Percentiles rank a stretch among this genome's conserved stretches.
Conservation (phyloP, 2,329 filamentous ascomycete species). For the Talaromyces pinophilus region DNA sequence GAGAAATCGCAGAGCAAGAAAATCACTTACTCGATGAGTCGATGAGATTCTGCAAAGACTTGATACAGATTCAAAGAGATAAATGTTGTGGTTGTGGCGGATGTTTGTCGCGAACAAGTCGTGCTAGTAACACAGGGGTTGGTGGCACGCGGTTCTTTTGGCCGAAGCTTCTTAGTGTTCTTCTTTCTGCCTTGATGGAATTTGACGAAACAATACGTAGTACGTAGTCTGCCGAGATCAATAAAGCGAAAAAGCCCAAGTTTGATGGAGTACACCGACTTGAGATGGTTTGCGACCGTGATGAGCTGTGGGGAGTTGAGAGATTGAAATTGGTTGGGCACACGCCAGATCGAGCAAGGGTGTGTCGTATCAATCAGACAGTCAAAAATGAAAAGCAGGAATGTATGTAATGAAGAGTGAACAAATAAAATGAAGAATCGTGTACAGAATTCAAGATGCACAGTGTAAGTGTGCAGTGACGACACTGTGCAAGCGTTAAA, state of each 20-base stretch:
- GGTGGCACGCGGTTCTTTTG: constrained; percentile 13
- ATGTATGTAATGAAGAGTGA: not conserved
- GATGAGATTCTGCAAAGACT: not conserved
- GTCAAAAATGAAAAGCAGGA: not conserved
- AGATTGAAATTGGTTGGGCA: constrained; percentile 11
- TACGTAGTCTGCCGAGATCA: not conserved
- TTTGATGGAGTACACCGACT: not conserved
- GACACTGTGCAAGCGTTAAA: not conserved
- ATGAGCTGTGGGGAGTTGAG: not conserved
- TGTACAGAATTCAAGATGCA: not conserved
- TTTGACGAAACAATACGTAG: constrained; percentile 1
- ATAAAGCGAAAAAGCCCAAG: not conserved
- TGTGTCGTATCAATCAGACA: not conserved
- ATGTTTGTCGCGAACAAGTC: not conserved
- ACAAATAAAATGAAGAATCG: not conserved
- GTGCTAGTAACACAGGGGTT: constrained; percentile 5
- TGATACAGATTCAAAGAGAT: too few relatives aligned
- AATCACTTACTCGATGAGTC: not conserved
- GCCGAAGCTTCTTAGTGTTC: not conserved
- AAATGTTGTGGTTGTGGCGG: not conserved
- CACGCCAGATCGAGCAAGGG: constrained; percentile 8
- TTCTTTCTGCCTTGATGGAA: constrained; percentile 6
- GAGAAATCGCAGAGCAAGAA: not conserved
- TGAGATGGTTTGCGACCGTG: constrained; percentile 5
- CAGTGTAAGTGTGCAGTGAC: not conserved